Evolutionary conservation across 139 green algal genomes (phyloP).

Genomic region (Closterium sp.): DNA sequence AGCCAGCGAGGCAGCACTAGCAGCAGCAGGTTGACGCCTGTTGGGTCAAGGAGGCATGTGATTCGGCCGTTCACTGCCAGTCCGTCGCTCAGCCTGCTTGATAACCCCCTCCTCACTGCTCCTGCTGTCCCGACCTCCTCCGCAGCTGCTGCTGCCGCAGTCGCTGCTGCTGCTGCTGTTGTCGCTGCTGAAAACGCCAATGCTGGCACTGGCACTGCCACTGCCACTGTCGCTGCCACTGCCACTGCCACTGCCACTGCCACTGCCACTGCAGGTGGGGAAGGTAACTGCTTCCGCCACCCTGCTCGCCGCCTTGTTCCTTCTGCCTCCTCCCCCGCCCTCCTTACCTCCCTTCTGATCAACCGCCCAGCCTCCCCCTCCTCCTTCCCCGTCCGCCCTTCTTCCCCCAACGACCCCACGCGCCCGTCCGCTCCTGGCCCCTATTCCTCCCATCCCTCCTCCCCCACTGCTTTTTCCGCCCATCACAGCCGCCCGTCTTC

Average conservation of each 20-base stretch:
- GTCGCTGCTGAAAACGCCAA: background rate
- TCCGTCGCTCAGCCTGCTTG: background rate
- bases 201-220: background rate
- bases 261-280: background rate
- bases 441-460: background rate
- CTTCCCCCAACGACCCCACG: background rate
- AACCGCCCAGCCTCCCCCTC: background rate
- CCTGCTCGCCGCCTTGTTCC: background rate
- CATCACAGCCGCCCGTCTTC: background rate
- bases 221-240: too few species aligned
- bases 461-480: background rate
- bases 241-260: background rate
- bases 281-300: background rate
- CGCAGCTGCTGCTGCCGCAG: background rate
- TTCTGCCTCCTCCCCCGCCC: background rate
- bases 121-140: background rate
- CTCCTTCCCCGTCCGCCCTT: background rate
- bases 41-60: background rate
- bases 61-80: background rate
- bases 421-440: too few species aligned
- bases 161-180: background rate
- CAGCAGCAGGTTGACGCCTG: background rate
- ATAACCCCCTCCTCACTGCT: background rate
- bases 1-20: too few species aligned
- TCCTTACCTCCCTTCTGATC: background rate